Evolutionary conservation across 2,329 filamentous ascomycete species (phyloP).

Genomic region (Hymenoscyphus scutula): DNA sequence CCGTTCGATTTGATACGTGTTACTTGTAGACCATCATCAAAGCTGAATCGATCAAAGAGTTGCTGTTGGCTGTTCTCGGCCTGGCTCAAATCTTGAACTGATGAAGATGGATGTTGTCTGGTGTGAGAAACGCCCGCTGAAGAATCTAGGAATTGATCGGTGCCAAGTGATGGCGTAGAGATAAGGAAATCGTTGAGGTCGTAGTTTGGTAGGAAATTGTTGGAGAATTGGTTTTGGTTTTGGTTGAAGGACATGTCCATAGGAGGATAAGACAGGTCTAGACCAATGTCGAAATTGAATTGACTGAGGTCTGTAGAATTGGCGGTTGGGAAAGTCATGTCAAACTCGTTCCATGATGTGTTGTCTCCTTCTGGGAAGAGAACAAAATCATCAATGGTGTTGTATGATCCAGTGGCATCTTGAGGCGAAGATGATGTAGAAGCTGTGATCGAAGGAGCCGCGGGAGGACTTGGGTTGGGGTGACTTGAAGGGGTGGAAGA

Average conservation of each 20-base stretch:
- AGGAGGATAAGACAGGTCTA: not conserved
- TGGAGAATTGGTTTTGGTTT: slow-evolving; percentile 5
- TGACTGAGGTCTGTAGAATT: slow-evolving; percentile 23
- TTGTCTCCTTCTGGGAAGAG: slow-evolving; percentile 32
- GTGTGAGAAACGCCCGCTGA: not conserved
- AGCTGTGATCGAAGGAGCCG: not conserved
- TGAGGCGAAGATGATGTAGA: slow-evolving; percentile 16
- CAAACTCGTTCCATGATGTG: slow-evolving; percentile 26
- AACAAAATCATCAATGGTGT: slow-evolving; percentile 33
- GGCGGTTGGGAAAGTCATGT: slow-evolving; percentile 20
- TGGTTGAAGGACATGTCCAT: not conserved
- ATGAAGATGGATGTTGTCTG: not conserved
- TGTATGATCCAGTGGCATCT: slow-evolving; percentile 21
- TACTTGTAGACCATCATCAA: not conserved
- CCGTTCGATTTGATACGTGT: not conserved
- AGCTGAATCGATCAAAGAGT: not conserved
- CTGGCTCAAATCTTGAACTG: not conserved
- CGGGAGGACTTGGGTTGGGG: slow-evolving; percentile 20
- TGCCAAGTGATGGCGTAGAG: not conserved
- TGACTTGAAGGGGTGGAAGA: slow-evolving; percentile 21
- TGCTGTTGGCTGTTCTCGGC: not conserved
- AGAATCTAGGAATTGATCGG: not conserved
- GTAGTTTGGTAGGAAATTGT: slow-evolving; percentile 1
- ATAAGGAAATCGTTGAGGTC: not conserved
- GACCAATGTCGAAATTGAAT: slow-evolving; percentile 29